A percentile compares a stretch with the other conserved stretches of the same genome.
Evolutionary conservation across 495 filamentous ascomycete genomes (phyloP).

Genomic region (Hyaloscypha finlandica): DNA sequence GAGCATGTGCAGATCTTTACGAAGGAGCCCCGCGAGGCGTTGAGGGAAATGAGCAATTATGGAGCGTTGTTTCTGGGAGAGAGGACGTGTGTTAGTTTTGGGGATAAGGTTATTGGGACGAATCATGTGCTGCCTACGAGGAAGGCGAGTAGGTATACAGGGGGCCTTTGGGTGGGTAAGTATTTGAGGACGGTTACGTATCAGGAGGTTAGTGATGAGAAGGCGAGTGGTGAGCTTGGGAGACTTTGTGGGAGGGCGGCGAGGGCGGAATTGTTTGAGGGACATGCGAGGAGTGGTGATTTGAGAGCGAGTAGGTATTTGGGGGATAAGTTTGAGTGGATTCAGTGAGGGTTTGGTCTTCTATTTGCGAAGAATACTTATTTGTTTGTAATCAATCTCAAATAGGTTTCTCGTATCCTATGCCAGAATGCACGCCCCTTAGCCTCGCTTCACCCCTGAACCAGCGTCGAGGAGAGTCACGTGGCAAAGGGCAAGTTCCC

Average conservation of each 20-base stretch:
- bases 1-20: slow-evolving; percentile 60
- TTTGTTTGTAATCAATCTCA: no score
- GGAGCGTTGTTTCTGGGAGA: slow-evolving; percentile 55
- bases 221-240: slow-evolving; percentile 51
- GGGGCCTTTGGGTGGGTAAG: slow-evolving; percentile 56
- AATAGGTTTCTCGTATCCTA: no score
- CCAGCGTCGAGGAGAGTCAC: no score
- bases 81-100: slow-evolving; percentile 55
- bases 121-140: slow-evolving; percentile 56
- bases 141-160: slow-evolving; percentile 49
- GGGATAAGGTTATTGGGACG: slow-evolving; percentile 56
- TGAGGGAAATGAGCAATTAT: slow-evolving; percentile 54
- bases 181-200: slow-evolving; percentile 54
- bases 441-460: no score
- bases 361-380: no score
- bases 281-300: slow-evolving; percentile 53
- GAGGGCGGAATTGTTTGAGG: slow-evolving; percentile 55
- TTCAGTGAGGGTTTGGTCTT: slow-evolving; percentile 19
- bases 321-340: slow-evolving; percentile 46
- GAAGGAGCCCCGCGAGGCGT: slow-evolving; percentile 45
- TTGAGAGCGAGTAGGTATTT: slow-evolving; percentile 46
- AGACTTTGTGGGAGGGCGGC: slow-evolving; percentile 52
- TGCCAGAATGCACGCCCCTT: no score
- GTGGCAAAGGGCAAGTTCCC: no score
- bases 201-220: slow-evolving; percentile 47